phyloP scores from a whole-genome alignment of 2,329 filamentous ascomycete genomes.

The Thermoascus crustaceus region DNA sequence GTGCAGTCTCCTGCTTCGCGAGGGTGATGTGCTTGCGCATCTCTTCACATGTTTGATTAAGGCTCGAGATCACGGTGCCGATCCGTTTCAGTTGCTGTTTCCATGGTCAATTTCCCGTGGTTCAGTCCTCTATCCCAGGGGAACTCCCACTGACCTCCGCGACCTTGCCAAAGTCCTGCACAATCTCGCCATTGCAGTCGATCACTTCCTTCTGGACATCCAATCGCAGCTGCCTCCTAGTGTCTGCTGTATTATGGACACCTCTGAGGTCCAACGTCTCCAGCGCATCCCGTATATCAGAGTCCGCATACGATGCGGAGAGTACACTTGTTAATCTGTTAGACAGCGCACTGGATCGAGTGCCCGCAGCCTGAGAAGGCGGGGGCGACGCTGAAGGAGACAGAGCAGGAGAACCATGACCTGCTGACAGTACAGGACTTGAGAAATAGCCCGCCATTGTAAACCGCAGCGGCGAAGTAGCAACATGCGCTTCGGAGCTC shows the following conservation, averaged over 20 bases:
- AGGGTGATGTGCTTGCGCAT: conserved; percentile 70
- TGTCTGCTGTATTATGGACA: conserved; percentile 66
- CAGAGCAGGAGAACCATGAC: conserved; percentile 15
- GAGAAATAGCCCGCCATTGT: conserved; percentile 30
- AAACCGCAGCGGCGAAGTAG: neutral
- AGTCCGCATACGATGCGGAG: conserved; percentile 85
- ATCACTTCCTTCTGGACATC: conserved; percentile 89
- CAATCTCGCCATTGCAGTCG: conserved; percentile 80
- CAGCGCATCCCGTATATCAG: conserved; percentile 81
- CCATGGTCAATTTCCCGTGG: conserved; percentile 17
- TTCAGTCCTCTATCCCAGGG: neutral
- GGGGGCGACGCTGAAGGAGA: conserved; percentile 22
- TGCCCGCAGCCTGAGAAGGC: conserved; percentile 19
- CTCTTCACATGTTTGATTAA: conserved; percentile 71
- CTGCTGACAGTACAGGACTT: too few relatives aligned
- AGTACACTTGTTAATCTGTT: conserved; percentile 77
- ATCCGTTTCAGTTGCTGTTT: conserved; percentile 76
- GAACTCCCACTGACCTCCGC: conserved; percentile 57
- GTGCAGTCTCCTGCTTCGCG: conserved; percentile 65
- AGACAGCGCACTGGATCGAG: conserved; percentile 58
- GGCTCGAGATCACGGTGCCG: conserved; percentile 63
- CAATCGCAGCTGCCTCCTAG: conserved; percentile 67
- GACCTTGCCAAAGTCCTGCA: conserved; percentile 80
- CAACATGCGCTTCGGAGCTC: too few relatives aligned
- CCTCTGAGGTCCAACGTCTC: conserved; percentile 65